These are phyloP conservation scores for Hordeum marinum DNA, from an alignment of 176 grass and related monocot species.

Conservation along the genomic window DNA sequence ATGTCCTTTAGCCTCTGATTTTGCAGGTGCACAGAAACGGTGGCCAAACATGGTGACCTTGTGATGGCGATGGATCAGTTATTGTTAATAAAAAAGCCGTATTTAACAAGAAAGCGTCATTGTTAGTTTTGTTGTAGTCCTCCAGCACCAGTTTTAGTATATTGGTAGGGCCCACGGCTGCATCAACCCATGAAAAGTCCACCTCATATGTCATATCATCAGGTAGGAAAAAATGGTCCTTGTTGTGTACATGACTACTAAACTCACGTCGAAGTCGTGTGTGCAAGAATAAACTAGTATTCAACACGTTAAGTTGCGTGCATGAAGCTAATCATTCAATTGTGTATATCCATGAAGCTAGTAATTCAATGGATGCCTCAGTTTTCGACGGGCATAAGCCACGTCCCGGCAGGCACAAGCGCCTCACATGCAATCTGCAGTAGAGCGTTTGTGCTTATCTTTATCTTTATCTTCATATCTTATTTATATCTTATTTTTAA, in stretches of 20 bases:
- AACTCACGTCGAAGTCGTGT: background rate
- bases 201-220: background rate
- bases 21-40: too few species aligned
- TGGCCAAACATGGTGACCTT: too few species aligned
- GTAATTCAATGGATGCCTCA: too few species aligned
- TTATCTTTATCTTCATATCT: too few species aligned
- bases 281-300: background rate
- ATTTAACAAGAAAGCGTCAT: background rate
- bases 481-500: too few species aligned
- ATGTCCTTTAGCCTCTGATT: background rate
- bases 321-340: background rate
- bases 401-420: too few species aligned
- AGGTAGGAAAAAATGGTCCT: background rate
- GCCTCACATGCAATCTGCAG: too few species aligned
- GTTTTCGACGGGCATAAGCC: too few species aligned
- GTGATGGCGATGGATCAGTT: too few species aligned
- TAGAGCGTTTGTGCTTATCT: too few species aligned
- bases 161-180: background rate
- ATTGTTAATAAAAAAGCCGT: background rate
- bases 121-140: background rate
- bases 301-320: background rate
- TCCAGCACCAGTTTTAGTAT: background rate
- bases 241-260: background rate
- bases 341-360: too few species aligned
- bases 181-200: background rate